phyloP scores from a whole-genome alignment of 768 basidiomycete species.

The Collybia sordida region DNA sequence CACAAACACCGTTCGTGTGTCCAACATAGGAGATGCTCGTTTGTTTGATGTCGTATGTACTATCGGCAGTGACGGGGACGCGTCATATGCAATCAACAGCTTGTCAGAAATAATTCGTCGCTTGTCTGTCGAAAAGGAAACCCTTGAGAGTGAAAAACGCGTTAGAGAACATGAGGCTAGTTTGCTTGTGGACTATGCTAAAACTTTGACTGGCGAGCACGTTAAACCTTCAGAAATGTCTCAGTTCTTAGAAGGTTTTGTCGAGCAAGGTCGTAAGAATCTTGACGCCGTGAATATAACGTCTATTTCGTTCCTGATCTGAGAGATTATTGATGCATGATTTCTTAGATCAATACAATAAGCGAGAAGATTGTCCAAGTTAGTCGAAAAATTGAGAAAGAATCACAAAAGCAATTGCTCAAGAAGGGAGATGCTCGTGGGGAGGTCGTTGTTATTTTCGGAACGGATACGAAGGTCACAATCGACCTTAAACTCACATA shows the following conservation, averaged over 20 bases:
- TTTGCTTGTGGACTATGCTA: conserved; percentile 43
- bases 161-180: conserved; percentile 40
- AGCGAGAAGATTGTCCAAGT: conserved; percentile 41
- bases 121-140: conserved; percentile 32
- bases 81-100: conserved; percentile 16
- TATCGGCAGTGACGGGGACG: conserved; percentile 19
- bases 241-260: conserved; percentile 40
- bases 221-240: conserved; percentile 35
- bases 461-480: conserved; percentile 31
- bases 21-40: conserved; percentile 45
- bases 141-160: conserved; percentile 35
- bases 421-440: conserved; percentile 34
- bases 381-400: conserved; percentile 35
- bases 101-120: conserved; percentile 33
- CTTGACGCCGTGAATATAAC: conserved; percentile 26
- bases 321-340: not conserved
- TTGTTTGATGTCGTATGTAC: conserved; percentile 59
- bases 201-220: conserved; percentile 42
- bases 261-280: conserved; percentile 34
- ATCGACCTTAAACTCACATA: conserved; percentile 53
- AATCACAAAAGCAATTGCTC: conserved; percentile 26
- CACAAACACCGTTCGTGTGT: conserved; percentile 51
- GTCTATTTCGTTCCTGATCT: not conserved
- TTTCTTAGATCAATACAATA: conserved; percentile 27
- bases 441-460: conserved; percentile 42